Percentiles rank a stretch among this genome's conserved stretches.
Conservation (phyloP, 2,329 filamentous ascomycete genomes). For the Colletotrichum godetiae region DNA sequence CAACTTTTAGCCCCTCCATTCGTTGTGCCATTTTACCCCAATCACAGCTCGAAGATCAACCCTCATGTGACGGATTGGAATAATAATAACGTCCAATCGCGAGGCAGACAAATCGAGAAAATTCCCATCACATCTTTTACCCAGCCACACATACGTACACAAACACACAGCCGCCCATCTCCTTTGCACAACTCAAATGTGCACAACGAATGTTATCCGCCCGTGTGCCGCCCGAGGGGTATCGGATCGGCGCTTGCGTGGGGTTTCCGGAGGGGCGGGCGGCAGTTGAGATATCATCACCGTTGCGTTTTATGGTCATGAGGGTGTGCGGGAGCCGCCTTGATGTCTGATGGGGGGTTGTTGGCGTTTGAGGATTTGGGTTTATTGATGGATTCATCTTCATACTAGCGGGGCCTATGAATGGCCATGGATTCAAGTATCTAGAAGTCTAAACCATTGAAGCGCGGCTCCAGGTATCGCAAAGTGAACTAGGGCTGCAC, state of each 20-base stretch:
- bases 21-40: conserved; percentile 4
- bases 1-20: background rate
- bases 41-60: background rate
- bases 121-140: conserved; percentile 2
- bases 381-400: background rate
- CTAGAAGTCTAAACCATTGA: background rate
- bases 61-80: background rate
- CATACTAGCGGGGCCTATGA: background rate
- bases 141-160: background rate
- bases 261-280: background rate
- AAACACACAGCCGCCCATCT: background rate
- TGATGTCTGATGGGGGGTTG: background rate
- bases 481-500: background rate
- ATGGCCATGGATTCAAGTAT: background rate
- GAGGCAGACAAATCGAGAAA: background rate
- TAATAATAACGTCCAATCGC: background rate
- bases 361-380: background rate
- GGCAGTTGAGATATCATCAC: background rate
- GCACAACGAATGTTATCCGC: conserved; percentile 22
- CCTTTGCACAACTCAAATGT: conserved; percentile 2
- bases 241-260: conserved; percentile 15
- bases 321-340: conserved; percentile 12
- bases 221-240: conserved; percentile 6
- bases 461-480: background rate
- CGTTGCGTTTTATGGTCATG: background rate